phyloP scores from a whole-genome alignment of 2,329 filamentous ascomycete genomes.

The Stagonosporopsis tanaceti region DNA sequence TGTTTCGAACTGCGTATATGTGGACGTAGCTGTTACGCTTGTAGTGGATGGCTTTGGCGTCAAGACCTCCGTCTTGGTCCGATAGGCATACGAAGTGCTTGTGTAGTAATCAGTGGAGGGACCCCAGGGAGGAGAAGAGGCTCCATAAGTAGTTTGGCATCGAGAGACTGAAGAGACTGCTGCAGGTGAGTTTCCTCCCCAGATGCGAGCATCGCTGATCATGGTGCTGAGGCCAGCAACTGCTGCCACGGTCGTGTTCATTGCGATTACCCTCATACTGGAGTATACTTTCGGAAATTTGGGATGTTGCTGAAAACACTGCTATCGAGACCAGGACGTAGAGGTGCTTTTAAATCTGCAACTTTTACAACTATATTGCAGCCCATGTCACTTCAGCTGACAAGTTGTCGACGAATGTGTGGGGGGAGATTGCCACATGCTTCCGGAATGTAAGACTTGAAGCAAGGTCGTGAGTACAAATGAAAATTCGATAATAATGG shows the following conservation, averaged over 20 bases:
- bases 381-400: not conserved
- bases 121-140: slow-evolving; percentile 12
- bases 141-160: slow-evolving; percentile 13
- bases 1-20: slow-evolving; percentile 11
- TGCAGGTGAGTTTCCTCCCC: not conserved
- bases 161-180: slow-evolving; percentile 11
- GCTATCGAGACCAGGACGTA: not conserved
- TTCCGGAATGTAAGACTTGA: slow-evolving; percentile 15
- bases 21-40: slow-evolving; percentile 15
- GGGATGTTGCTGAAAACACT: not conserved
- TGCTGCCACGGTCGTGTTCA: slow-evolving; percentile 13
- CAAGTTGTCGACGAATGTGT: not conserved
- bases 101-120: slow-evolving; percentile 15
- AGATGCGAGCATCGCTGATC: slow-evolving; percentile 2
- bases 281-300: not conserved
- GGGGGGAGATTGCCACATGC: not conserved
- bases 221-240: slow-evolving; percentile 1
- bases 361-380: not conserved
- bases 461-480: slow-evolving; percentile 12
- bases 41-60: slow-evolving; percentile 18
- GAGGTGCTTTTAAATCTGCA: not conserved
- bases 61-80: slow-evolving; percentile 12
- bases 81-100: slow-evolving; percentile 16
- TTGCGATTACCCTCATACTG: slow-evolving; percentile 7
- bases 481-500: not conserved